Base-by-base conservation (phyloP, 352 stramenopile genomes). In the Phytophthora quininea region DNA sequence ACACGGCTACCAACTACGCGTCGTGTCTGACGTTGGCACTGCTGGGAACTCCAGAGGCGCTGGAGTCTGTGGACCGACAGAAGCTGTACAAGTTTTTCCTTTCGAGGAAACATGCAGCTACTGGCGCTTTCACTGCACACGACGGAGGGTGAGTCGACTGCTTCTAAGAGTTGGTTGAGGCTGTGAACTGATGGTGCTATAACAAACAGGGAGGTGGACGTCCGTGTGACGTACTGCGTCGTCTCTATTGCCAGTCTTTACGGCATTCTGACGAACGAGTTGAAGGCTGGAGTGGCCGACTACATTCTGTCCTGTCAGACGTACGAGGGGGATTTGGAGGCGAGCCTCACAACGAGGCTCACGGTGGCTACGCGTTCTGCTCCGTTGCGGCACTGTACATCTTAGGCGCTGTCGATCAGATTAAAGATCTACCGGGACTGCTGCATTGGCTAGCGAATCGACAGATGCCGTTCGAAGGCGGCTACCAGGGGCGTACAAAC, bases 321-420 rank as follows among this genome's bases (percentile, higher is more conserved):
- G 7, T 99, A 98, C 73, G 97, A 99, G 77, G 97, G 98, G 98
- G 98, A 12, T 98, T 98, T 73, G 94, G 90, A 14, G 92, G 89
- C 14, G 90, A 97, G 57, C 90, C 91, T 24, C 80, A 79, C 58
- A 97, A 97, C 57, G 97, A 99, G 74, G 97, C 97, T n/a, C 98
- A 99, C 71, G 98, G 98, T 14, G 98, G 98, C 48, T 99, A 99
- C 77, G 95, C 93, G 6, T 99, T 98, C 84, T 99, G 97, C 73
- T 94, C 94, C 8, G 76, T 99, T 19, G 97, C 98, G 30, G 94
- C 95, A 33, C 84, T 99, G 3, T 88, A 86, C 54, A 86, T 99
- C 43, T 73, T 99, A 46, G 76, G 92, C 32, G 68, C 75, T n/a
- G 49, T 90, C 40, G 65, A 91, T 54, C 56, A 71, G 19, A 82